Evolutionary conservation across 1,284 basidiomycete species (phyloP).

Genomic region (Naganishia cerealis): DNA sequence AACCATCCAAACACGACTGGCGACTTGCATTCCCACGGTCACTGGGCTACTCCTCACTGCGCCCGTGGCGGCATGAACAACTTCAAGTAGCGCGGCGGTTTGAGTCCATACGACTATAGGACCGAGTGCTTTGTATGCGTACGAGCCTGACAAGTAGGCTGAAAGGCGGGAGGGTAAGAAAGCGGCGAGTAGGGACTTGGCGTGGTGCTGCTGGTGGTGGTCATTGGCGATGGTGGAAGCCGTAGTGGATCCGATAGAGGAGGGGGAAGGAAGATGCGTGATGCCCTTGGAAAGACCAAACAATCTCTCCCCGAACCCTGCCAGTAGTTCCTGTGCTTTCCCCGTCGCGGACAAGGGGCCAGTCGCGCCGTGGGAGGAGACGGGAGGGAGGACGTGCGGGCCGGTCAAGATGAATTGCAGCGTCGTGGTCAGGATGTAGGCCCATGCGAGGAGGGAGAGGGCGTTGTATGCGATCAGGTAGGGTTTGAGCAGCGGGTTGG

Average conservation of each 20-base stretch:
- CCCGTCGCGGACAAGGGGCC: neutral
- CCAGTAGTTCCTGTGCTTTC: neutral
- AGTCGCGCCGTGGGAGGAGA: neutral
- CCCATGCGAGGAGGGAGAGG: conserved; percentile 31
- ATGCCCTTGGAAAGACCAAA: neutral
- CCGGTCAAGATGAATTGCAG: conserved; percentile 25
- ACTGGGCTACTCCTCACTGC: conserved; percentile 76
- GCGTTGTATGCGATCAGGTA: conserved; percentile 34
- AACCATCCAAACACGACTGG: conserved; percentile 78
- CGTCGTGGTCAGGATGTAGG: conserved; percentile 30
- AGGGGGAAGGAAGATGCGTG: neutral
- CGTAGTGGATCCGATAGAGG: neutral
- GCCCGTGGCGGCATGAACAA: conserved; percentile 75
- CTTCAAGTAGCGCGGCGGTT: conserved; percentile 75
- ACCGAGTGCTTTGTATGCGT: conserved; percentile 59
- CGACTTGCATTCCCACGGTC: conserved; percentile 85
- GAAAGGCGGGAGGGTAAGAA: conserved; percentile 51
- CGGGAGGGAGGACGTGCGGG: conserved; percentile 8
- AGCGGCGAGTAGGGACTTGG: conserved; percentile 10
- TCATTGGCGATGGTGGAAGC: neutral
- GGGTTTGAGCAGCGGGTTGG: conserved; percentile 23
- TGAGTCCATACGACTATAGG: conserved; percentile 70
- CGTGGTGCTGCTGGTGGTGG: conserved; percentile 23
- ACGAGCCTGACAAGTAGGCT: conserved; percentile 59
- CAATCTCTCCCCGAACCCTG: neutral